Evolutionary conservation across 2,329 filamentous ascomycete genomes (phyloP).

Genomic region (Madurella mycetomatis): DNA sequence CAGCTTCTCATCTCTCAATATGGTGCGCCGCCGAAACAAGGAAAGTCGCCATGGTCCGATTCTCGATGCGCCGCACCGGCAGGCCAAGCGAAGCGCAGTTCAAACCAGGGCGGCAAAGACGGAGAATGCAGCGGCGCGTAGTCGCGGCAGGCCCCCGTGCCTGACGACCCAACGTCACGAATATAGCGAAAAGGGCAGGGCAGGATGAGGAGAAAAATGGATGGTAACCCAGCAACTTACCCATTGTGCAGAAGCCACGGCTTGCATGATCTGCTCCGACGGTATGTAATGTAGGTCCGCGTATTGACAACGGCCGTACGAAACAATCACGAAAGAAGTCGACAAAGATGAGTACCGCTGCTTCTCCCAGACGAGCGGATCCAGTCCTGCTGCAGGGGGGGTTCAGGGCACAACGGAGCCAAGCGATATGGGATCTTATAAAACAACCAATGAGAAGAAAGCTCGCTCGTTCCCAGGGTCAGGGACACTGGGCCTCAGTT

Average conservation of each 20-base stretch:
- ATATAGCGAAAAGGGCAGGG: neutral
- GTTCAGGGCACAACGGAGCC: no score
- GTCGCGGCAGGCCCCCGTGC: neutral
- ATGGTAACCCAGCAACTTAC: constrained; percentile 19
- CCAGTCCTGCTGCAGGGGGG: no score
- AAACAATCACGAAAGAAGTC: neutral
- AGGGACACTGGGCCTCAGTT: no score
- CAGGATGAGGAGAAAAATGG: neutral
- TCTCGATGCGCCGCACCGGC: neutral
- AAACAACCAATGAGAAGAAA: neutral
- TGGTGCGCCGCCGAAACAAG: constrained; percentile 1
- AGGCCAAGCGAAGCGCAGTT: constrained; percentile 7
- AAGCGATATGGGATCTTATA: no score
- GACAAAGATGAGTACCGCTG: no score
- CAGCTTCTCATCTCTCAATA: constrained; percentile 8
- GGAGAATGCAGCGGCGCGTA: constrained; percentile 2
- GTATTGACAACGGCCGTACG: neutral
- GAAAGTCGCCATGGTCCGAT: neutral
- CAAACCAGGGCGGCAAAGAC: constrained; percentile 14
- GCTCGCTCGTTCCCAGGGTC: no score
- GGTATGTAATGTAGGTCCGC: constrained; percentile 6
- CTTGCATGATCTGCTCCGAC: constrained; percentile 24
- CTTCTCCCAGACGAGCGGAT: no score
- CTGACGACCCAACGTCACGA: neutral
- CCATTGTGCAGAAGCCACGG: constrained; percentile 27